Conservation (phyloP, 371 early-diverging fungal genomes). For the Furculomyces boomerangus region DNA sequence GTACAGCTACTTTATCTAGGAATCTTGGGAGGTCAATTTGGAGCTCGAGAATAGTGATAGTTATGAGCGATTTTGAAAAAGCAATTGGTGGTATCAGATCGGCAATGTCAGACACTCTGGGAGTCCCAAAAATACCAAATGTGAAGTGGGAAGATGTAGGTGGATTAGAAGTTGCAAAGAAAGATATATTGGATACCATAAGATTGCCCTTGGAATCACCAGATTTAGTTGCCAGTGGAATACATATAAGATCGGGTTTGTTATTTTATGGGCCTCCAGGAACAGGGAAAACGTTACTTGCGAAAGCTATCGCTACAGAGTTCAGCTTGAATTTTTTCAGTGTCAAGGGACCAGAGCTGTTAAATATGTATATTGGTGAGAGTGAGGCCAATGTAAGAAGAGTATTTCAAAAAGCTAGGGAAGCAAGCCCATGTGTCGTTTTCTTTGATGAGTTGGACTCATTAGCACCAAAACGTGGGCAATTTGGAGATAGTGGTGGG, state of each 20-base stretch:
- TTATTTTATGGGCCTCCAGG: slow-evolving; percentile 98
- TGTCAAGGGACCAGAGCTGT: slow-evolving; percentile 97
- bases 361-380: slow-evolving; percentile 93
- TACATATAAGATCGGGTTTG: slow-evolving; percentile 91
- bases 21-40: slow-evolving; percentile 25
- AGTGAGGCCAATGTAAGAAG: slow-evolving; percentile 92
- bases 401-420: slow-evolving; percentile 95
- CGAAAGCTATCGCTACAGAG: slow-evolving; percentile 98
- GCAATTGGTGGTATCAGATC: slow-evolving; percentile 66
- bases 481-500: slow-evolving; percentile 92
- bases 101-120: slow-evolving; percentile 76
- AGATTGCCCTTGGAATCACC: slow-evolving; percentile 95
- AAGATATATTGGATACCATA: slow-evolving; percentile 94
- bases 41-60: slow-evolving; percentile 42
- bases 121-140: slow-evolving; percentile 91
- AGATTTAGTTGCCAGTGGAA: slow-evolving; percentile 90
- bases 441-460: slow-evolving; percentile 99
- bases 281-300: slow-evolving; percentile 96
- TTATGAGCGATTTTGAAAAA: slow-evolving; percentile 53
- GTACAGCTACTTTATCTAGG: background rate
- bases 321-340: slow-evolving; percentile 95
- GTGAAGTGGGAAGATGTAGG: slow-evolving; percentile 99
- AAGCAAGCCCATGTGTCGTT: slow-evolving; percentile 96
- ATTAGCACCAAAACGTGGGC: slow-evolving; percentile 91
- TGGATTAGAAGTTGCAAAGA: slow-evolving; percentile 92